Conservation (phyloP, 2,329 filamentous ascomycete genomes). For the Neonectria sp. region DNA sequence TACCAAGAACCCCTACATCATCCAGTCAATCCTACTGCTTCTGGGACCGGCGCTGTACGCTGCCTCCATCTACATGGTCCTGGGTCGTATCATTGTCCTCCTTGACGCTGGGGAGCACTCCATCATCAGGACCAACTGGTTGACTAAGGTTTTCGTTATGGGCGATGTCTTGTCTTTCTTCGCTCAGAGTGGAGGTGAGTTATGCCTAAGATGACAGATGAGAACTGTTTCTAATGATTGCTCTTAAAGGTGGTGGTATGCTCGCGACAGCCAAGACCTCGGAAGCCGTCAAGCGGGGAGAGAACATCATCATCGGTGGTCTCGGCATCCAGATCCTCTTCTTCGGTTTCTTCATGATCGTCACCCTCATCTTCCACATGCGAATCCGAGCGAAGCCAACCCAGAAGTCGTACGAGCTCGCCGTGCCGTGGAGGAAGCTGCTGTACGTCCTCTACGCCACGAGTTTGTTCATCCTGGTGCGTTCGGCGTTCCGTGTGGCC, state of each 20-base stretch:
- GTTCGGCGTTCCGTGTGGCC: slow-evolving; percentile 59
- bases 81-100: slow-evolving; percentile 58
- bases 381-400: slow-evolving; percentile 44
- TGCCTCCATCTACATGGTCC: slow-evolving; percentile 64
- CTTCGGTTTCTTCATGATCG: slow-evolving; percentile 68
- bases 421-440: slow-evolving; percentile 52
- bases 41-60: slow-evolving; percentile 61
- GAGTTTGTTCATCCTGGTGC: slow-evolving; percentile 56
- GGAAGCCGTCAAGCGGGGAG: slow-evolving; percentile 51
- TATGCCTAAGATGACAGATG: too few relatives aligned
- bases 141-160: slow-evolving; percentile 66
- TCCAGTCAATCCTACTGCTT: slow-evolving; percentile 56
- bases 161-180: slow-evolving; percentile 65
- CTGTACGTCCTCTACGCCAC: slow-evolving; percentile 45
- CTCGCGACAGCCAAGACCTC: slow-evolving; percentile 47
- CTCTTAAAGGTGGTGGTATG: slow-evolving; percentile 41
- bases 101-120: slow-evolving; percentile 57
- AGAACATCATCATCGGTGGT: slow-evolving; percentile 67
- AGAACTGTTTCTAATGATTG: background rate
- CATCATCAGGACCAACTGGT: slow-evolving; percentile 58
- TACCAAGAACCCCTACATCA: slow-evolving; percentile 55
- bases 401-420: slow-evolving; percentile 34
- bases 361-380: slow-evolving; percentile 62
- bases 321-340: slow-evolving; percentile 69
- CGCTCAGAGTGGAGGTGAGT: slow-evolving; percentile 48